Evolutionary conservation across 176 grass and related monocot species (phyloP).

Genomic region (Coix lacrymajobi): DNA sequence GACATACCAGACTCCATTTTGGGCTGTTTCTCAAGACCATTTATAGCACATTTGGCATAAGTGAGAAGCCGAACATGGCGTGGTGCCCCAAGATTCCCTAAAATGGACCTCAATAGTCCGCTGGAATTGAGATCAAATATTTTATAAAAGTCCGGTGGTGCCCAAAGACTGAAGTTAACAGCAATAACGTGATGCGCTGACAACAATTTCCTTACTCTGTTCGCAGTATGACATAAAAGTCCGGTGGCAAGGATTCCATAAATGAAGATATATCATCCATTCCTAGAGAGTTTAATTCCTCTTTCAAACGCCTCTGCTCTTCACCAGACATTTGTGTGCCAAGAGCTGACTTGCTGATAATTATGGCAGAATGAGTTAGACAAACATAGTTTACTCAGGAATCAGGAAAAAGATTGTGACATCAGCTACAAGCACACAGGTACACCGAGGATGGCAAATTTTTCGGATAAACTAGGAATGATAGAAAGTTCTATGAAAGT

Average conservation of each 20-base stretch:
- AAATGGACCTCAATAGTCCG: slow-evolving; percentile 79
- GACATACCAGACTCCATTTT: slow-evolving; percentile 36
- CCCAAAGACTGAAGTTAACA: slow-evolving; percentile 14
- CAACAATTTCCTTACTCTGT: slow-evolving; percentile 60
- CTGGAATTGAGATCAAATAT: slow-evolving; percentile 39
- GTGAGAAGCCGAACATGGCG: slow-evolving; percentile 71
- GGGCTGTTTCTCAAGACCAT: slow-evolving; percentile 56
- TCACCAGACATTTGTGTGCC: slow-evolving; percentile 74
- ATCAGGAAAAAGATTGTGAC: not conserved
- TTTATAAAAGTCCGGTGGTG: not conserved
- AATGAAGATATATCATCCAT: slow-evolving; percentile 93
- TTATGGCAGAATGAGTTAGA: slow-evolving; percentile 2
- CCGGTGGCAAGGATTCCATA: slow-evolving; percentile 81
- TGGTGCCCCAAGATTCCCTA: slow-evolving; percentile 62
- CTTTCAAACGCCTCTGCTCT: slow-evolving; percentile 67
- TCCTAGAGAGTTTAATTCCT: slow-evolving; percentile 56
- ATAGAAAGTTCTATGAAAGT: not conserved
- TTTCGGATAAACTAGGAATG: not conserved
- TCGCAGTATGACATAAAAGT: slow-evolving; percentile 72
- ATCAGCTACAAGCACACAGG: not conserved
- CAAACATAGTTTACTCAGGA: not conserved
- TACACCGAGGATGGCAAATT: not conserved
- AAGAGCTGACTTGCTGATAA: slow-evolving; percentile 74
- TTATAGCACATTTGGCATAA: slow-evolving; percentile 79
- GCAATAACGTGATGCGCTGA: not conserved